A percentile compares a stretch with the other conserved stretches of the same genome.
Conservation (phyloP, 2,329 filamentous ascomycete species). For the Lachnellula suecica region DNA sequence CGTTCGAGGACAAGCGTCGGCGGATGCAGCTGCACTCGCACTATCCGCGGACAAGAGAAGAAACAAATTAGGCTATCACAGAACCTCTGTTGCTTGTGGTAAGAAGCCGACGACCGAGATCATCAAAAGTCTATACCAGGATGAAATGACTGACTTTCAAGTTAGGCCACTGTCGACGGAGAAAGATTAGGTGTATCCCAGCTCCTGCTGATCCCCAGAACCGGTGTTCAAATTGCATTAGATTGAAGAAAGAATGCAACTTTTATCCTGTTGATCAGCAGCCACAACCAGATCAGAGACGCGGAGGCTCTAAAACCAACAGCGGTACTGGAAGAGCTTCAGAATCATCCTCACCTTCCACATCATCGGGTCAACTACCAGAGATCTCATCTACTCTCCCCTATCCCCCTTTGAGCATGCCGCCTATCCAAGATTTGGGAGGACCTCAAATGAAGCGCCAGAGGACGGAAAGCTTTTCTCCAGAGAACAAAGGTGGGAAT, state of each 20-base stretch:
- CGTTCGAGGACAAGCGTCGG: slow-evolving; percentile 40
- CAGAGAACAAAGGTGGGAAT: slow-evolving; percentile 32
- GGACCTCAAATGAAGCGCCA: slow-evolving; percentile 40
- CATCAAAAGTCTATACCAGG: slow-evolving; percentile 8
- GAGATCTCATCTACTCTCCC: slow-evolving; percentile 41
- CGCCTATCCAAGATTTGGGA: slow-evolving; percentile 45
- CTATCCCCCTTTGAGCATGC: slow-evolving; percentile 44
- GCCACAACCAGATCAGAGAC: slow-evolving; percentile 46
- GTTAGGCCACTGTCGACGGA: slow-evolving; percentile 82
- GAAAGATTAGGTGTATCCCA: slow-evolving; percentile 89
- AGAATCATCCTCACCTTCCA: slow-evolving; percentile 48
- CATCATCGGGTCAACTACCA: slow-evolving; percentile 41
- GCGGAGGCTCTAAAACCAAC: slow-evolving; percentile 38
- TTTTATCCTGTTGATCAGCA: slow-evolving; percentile 87
- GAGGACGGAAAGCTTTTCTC: slow-evolving; percentile 34
- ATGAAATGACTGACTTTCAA: slow-evolving; percentile 17
- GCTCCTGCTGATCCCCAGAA: slow-evolving; percentile 70
- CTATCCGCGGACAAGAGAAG: slow-evolving; percentile 63
- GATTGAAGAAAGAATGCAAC: slow-evolving; percentile 90
- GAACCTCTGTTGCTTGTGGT: slow-evolving; percentile 95
- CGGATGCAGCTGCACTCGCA: slow-evolving; percentile 32
- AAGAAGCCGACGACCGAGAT: slow-evolving; percentile 44
- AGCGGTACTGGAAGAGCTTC: slow-evolving; percentile 36
- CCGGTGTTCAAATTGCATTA: slow-evolving; percentile 89
- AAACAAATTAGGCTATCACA: slow-evolving; percentile 94